phyloP scores from a whole-genome alignment of 2,329 filamentous ascomycete species.

The Penicillium hesseltinei region DNA sequence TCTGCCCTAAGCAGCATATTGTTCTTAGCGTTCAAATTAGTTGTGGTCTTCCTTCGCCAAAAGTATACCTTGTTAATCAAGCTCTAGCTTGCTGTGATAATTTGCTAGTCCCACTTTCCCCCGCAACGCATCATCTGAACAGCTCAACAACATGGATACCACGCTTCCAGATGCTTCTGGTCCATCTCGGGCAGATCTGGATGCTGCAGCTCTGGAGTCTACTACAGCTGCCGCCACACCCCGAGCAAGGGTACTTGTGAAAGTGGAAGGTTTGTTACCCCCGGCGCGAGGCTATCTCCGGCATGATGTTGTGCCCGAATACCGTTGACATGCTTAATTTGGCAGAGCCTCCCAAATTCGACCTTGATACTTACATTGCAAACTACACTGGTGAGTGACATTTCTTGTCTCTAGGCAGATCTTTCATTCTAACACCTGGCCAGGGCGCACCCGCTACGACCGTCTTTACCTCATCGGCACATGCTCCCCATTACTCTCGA shows the following conservation, averaged over 20 bases:
- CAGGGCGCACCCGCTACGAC: conserved; percentile 77
- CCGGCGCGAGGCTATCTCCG: conserved; percentile 6
- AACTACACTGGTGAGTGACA: conserved; percentile 71
- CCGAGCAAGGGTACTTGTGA: conserved; percentile 18
- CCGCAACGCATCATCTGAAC: background rate
- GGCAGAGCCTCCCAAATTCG: conserved; percentile 77
- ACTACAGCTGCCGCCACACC: conserved; percentile 1
- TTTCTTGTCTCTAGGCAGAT: background rate
- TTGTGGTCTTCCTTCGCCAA: background rate
- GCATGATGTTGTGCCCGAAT: background rate
- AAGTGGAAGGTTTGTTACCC: conserved; percentile 31
- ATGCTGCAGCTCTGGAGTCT: background rate
- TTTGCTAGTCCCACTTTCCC: background rate
- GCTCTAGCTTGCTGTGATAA: background rate
- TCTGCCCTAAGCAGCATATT: background rate
- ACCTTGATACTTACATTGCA: conserved; percentile 83
- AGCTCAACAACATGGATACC: conserved; percentile 26
- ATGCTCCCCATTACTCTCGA: conserved; percentile 69
- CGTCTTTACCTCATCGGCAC: conserved; percentile 79
- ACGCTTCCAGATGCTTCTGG: conserved; percentile 28
- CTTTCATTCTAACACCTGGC: conserved; percentile 4
- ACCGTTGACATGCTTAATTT: background rate
- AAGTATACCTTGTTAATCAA: background rate
- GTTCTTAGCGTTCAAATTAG: background rate
- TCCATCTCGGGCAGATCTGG: conserved; percentile 14